phyloP scores from a whole-genome alignment of 169 alveolate genomes.

The Cystoisospora suis region DNA sequence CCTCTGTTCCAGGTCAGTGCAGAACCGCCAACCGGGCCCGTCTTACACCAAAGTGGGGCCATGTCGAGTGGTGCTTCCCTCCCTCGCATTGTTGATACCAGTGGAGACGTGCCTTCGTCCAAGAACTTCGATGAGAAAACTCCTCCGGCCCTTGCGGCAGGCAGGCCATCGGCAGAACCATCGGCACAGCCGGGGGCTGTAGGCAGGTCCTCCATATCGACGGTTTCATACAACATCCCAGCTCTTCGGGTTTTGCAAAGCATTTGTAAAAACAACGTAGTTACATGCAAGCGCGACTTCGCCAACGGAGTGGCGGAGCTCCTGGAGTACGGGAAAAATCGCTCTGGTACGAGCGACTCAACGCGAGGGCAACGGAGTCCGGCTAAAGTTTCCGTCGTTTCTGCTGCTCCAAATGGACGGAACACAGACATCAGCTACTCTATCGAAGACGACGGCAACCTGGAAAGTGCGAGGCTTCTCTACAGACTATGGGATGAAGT shows the following conservation, averaged over 20 bases:
- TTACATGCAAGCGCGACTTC: conserved; percentile 1
- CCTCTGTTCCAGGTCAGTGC: too few relatives aligned
- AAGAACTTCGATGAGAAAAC: too few relatives aligned
- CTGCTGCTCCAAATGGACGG: conserved; percentile 4
- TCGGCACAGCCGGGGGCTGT: neutral
- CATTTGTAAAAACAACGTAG: conserved; percentile 16
- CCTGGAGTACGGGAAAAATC: neutral
- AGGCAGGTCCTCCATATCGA: neutral
- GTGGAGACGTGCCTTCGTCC: too few relatives aligned
- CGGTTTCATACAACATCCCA: conserved; percentile 1
- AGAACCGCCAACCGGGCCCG: neutral
- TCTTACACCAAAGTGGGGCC: neutral
- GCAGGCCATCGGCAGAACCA: neutral
- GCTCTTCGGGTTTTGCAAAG: conserved; percentile 17
- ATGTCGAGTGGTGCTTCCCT: neutral
- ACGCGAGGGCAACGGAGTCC: neutral
- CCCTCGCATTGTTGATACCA: neutral
- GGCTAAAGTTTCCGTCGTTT: neutral
- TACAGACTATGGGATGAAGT: neutral
- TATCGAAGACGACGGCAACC: neutral
- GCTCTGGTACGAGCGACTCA: neutral
- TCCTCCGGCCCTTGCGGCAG: too few relatives aligned
- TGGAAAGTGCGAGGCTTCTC: neutral
- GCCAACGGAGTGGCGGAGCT: conserved; percentile 22
- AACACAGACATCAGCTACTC: conserved; percentile 5